These are phyloP conservation scores for Calocera cornea DNA, from an alignment of 768 basidiomycete species.

Conservation along the genomic window DNA sequence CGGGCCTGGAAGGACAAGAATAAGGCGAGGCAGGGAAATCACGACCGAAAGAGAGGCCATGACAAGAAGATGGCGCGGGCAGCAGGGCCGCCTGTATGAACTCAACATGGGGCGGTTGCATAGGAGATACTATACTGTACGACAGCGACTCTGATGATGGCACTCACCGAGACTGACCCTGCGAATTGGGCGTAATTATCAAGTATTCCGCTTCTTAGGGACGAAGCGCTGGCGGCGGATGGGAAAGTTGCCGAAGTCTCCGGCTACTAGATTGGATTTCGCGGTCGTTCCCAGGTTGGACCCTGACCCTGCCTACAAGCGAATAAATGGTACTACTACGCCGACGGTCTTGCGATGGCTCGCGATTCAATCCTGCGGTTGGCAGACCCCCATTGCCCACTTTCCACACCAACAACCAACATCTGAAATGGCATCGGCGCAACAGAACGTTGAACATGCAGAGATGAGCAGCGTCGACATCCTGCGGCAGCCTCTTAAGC, in stretches of 20 bases:
- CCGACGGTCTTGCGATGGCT: too few relatives aligned
- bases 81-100: slow-evolving; percentile 26
- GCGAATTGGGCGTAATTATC: too few relatives aligned
- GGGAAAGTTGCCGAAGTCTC: too few relatives aligned
- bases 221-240: too few relatives aligned
- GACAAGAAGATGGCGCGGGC: slow-evolving; percentile 76
- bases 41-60: slow-evolving; percentile 66
- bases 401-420: not conserved
- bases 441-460: not conserved
- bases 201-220: too few relatives aligned
- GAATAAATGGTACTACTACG: too few relatives aligned
- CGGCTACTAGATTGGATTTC: too few relatives aligned
- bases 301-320: too few relatives aligned
- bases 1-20: slow-evolving; percentile 65
- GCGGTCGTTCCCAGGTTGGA: too few relatives aligned
- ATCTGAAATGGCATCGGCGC: not conserved
- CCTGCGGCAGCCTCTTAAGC: not conserved
- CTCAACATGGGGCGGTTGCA: not conserved
- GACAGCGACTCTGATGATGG: not conserved
- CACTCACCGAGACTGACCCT: too few relatives aligned
- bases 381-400: too few relatives aligned
- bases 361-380: too few relatives aligned
- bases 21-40: slow-evolving; percentile 59
- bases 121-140: not conserved
- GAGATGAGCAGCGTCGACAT: not conserved